phyloP scores from a whole-genome alignment of 305 asterid genomes.

The Galium porrigens region DNA sequence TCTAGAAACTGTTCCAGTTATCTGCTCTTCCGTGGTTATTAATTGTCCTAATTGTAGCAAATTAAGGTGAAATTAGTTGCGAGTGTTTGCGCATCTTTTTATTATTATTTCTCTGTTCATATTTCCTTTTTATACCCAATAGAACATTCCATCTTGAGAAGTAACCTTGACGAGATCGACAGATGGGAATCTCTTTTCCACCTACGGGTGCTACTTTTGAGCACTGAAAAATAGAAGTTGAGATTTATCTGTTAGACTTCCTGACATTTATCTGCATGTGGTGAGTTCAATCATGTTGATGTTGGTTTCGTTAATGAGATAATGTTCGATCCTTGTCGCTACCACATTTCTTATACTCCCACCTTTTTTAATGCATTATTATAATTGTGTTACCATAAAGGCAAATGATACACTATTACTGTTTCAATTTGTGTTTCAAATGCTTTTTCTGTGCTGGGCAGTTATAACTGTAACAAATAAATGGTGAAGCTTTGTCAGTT shows the following conservation, averaged over 20 bases:
- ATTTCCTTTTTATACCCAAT: neutral
- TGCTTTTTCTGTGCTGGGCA: neutral
- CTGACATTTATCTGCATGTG: neutral
- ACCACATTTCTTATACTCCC: too few relatives aligned
- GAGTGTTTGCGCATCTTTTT: neutral
- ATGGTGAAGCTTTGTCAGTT: neutral
- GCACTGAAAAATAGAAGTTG: neutral
- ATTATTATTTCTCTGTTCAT: neutral
- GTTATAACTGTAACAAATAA: neutral
- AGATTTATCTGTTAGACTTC: neutral
- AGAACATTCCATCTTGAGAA: neutral
- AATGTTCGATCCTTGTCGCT: neutral
- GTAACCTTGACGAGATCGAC: neutral
- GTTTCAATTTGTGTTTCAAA: neutral
- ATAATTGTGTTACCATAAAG: neutral
- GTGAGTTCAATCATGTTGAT: neutral
- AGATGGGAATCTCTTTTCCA: neutral
- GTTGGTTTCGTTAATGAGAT: neutral
- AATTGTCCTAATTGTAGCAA: neutral
- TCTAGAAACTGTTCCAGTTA: neutral
- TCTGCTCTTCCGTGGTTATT: neutral
- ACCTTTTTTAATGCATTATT: too few relatives aligned
- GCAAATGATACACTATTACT: neutral
- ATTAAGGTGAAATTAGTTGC: neutral
- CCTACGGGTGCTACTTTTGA: neutral